phyloP scores from a whole-genome alignment of 2,329 filamentous ascomycete genomes.

The Fusarium dlaminii region DNA sequence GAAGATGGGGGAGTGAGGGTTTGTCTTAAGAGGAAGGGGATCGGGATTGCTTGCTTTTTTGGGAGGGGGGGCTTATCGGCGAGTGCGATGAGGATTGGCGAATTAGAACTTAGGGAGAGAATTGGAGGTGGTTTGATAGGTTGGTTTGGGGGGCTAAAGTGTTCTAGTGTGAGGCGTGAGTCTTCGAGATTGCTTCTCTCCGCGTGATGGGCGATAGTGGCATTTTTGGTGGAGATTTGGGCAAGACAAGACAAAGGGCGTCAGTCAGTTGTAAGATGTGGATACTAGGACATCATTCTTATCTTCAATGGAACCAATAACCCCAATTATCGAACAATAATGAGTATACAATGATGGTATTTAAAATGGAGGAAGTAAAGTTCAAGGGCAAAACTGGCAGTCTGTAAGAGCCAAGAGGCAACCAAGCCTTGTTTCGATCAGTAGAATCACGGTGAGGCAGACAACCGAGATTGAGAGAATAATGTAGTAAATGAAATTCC shows the following conservation, averaged over 20 bases:
- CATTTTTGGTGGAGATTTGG: neutral
- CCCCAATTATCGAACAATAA: rapidly evolving
- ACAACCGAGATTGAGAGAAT: rapidly evolving
- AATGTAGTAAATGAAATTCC: neutral
- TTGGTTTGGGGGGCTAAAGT: neutral
- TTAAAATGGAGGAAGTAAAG: neutral
- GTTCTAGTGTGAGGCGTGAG: constrained; percentile 1
- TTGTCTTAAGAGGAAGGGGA: constrained; percentile 20
- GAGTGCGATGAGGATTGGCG: neutral
- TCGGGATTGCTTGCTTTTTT: constrained; percentile 27
- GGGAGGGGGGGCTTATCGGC: constrained; percentile 5
- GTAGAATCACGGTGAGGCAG: neutral
- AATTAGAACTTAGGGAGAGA: neutral
- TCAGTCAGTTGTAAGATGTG: neutral
- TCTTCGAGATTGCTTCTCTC: constrained; percentile 11
- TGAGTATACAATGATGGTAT: neutral
- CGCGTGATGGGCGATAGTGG: neutral
- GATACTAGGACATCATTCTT: neutral
- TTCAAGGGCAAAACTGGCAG: neutral
- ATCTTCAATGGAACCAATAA: rapidly evolving
- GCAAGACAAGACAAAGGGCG: constrained; percentile 14
- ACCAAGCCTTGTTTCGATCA: neutral
- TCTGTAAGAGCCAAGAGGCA: neutral
- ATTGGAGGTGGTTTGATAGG: neutral
- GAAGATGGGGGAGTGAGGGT: neutral